Evolutionary conservation across 208 protist genomes (phyloP).

Genomic region (Trypanosoma theileri): DNA sequence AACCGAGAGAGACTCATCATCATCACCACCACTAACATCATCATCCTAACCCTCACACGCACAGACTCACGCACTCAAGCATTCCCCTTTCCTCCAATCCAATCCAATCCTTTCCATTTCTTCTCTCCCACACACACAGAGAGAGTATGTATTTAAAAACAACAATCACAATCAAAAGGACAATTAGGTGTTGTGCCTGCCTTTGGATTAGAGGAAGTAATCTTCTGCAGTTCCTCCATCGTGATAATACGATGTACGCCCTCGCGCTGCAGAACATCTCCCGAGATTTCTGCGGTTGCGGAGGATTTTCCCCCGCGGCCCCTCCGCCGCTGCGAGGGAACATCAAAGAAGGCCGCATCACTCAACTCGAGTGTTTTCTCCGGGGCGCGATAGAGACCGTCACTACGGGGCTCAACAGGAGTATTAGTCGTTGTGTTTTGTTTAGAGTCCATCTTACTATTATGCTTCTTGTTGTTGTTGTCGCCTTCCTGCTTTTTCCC

Average conservation of each 20-base stretch:
- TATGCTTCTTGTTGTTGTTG: background rate
- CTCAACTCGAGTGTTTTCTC: slow-evolving; percentile 76
- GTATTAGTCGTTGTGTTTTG: background rate
- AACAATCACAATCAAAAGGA: slow-evolving; percentile 91
- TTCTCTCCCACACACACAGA: background rate
- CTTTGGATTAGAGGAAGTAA: slow-evolving; percentile 67
- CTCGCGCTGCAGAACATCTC: slow-evolving; percentile 42
- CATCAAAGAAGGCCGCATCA: slow-evolving; percentile 80
- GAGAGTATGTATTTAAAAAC: slow-evolving; percentile 50
- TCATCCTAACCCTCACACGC: too few species aligned
- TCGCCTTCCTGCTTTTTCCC: background rate
- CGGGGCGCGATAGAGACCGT: slow-evolving; percentile 75
- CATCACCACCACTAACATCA: too few species aligned
- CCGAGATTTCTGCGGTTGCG: background rate
- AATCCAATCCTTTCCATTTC: background rate
- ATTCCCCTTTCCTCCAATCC: background rate
- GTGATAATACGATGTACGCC: slow-evolving; percentile 82
- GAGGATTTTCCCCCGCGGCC: too few species aligned
- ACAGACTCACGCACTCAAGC: background rate
- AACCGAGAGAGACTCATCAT: too few species aligned
- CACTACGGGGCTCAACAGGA: slow-evolving; percentile 21
- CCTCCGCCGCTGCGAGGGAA: slow-evolving; percentile 22
- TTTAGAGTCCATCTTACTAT: background rate
- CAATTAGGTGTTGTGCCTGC: slow-evolving; percentile 88
- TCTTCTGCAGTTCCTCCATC: slow-evolving; percentile 69